Base-by-base conservation (phyloP, 495 filamentous ascomycete genomes). In the Podospora anserina region DNA sequence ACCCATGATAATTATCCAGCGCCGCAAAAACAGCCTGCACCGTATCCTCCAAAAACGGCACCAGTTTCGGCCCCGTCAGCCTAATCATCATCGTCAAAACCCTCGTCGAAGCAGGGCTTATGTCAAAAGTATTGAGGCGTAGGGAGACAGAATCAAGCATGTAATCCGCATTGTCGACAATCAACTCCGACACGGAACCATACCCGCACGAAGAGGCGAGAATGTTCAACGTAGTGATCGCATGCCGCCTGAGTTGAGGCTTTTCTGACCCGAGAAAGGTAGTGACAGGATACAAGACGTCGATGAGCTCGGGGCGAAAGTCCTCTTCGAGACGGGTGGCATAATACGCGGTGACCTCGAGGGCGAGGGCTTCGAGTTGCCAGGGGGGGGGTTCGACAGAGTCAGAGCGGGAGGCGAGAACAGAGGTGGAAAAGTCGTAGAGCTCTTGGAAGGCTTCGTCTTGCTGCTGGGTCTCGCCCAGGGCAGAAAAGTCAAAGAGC, bases 81-180 rank as follows among this genome's bases (percentile, higher is more conserved):
- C 86, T 89, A 65, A 98, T 85, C 91, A 99, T 95, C 93, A 99
- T 97, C 11, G 91, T 84, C 16, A 99, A 81, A 0, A 98, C 96
- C 71, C 92, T 90, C 18, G 94, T 93, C 11, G 93, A 92, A 66
- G 96, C 90, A 2, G 94, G 94, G 0, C 92, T 94, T 65, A 97
- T 88, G 64, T 97, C 92, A 72, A 96, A 92, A 0, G 88, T 92
- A 70, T 96, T 97, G 30, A 99, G 83, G 67, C 94, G 92, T 26
- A 97, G 80, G 0, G 91, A 91, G 5, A 98, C 88, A 0, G 94
- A 91, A 75, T 97, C 98, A 61, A 97, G 89, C 79, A 99, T 89
- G 76, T 99, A 99, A 77, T 99, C 95, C 27, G 91, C 93, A 70
- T 99, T 99, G 34, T 92, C 89, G 60, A 97, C 85, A 59, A 99